phyloP scores from a whole-genome alignment of 2,329 filamentous ascomycete species.

The Talaromyces sp. region DNA sequence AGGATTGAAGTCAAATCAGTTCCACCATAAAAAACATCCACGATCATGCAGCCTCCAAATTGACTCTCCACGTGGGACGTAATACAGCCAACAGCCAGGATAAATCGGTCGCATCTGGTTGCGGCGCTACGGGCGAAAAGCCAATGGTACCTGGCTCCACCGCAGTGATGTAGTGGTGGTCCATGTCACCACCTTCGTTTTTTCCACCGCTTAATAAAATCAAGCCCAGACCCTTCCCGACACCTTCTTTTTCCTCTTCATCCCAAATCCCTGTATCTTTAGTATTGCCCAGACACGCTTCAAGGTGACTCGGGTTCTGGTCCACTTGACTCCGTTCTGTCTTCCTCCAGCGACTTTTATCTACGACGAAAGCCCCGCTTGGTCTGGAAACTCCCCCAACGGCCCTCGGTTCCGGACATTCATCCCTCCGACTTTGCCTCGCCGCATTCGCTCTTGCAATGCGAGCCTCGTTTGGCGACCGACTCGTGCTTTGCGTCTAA shows the following conservation, averaged over 20 bases:
- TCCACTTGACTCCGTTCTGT: neutral
- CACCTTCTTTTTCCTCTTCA: neutral
- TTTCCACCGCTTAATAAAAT: conserved; percentile 18
- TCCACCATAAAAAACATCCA: neutral
- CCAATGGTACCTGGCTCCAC: conserved; percentile 17
- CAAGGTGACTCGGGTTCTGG: neutral
- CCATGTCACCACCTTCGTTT: conserved; percentile 17
- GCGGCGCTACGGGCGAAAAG: neutral
- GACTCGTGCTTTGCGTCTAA: conserved; percentile 23
- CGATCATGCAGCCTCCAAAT: no score
- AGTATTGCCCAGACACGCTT: neutral
- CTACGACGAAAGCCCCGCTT: no score
- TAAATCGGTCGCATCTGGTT: no score
- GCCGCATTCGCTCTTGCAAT: conserved; percentile 27
- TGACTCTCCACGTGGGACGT: no score
- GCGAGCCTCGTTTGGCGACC: conserved; percentile 26
- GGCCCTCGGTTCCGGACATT: conserved; percentile 12
- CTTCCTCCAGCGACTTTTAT: no score
- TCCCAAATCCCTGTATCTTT: neutral
- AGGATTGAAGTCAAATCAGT: neutral
- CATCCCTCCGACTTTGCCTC: conserved; percentile 9
- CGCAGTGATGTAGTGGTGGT: conserved; percentile 11
- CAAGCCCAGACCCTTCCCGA: conserved; percentile 1
- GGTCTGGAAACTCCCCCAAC: neutral
- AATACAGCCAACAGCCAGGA: no score